phyloP scores from a whole-genome alignment of 1,139 yeast species.

The Yamadazyma oceani region DNA sequence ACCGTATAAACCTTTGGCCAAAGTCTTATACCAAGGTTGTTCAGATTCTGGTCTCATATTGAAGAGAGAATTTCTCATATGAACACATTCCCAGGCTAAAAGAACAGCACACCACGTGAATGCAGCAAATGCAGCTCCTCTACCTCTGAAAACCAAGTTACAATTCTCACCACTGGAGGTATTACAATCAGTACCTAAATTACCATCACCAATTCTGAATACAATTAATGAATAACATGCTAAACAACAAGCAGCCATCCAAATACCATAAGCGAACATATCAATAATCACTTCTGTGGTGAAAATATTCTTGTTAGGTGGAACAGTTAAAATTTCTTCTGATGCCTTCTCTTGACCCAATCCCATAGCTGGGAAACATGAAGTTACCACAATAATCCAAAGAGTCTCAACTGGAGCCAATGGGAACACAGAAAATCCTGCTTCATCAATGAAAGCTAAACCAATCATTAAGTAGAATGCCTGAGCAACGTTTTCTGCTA shows the following conservation, averaged over 20 bases:
- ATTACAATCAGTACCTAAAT: conserved; percentile 69
- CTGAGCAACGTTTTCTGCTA: conserved; percentile 79
- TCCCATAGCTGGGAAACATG: conserved; percentile 89
- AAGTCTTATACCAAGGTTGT: conserved; percentile 52
- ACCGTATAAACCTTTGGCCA: conserved; percentile 56
- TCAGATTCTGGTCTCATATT: conserved; percentile 70
- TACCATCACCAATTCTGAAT: conserved; percentile 67
- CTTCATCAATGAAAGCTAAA: conserved; percentile 61
- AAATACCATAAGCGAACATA: conserved; percentile 71
- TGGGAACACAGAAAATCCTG: conserved; percentile 69
- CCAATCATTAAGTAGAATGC: conserved; percentile 72
- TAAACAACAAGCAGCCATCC: conserved; percentile 75
- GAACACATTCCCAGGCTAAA: conserved; percentile 89
- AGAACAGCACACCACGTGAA: conserved; percentile 91
- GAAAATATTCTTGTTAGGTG: conserved; percentile 66
- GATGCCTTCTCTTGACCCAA: conserved; percentile 70
- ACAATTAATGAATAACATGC: conserved; percentile 65
- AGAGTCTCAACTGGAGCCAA: conserved; percentile 77
- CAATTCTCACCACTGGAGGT: conserved; percentile 36
- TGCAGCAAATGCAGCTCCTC: conserved; percentile 79
- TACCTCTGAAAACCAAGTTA: conserved; percentile 68
- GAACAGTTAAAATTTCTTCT: conserved; percentile 63
- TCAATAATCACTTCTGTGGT: conserved; percentile 72
- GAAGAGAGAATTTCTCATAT: conserved; percentile 72
- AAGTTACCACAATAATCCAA: conserved; percentile 77